Evolutionary conservation across 257 asterid genomes (phyloP).

Genomic region (Agastache rugosa): DNA sequence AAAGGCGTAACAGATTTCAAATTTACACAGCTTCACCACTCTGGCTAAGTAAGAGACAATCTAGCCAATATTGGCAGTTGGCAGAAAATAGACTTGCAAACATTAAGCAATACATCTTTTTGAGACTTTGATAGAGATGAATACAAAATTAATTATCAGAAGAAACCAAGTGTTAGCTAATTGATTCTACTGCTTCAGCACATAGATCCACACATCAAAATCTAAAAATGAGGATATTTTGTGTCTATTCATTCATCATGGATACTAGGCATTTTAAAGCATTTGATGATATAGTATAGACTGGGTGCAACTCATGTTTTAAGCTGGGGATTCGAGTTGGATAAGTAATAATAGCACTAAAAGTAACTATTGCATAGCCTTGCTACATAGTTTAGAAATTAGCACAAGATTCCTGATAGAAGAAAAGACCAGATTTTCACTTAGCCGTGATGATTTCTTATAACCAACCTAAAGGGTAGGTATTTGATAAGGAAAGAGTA

Average conservation of each 20-base stretch:
- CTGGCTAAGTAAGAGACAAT: constrained; percentile 25
- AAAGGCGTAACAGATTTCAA: constrained; percentile 10
- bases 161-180: not conserved
- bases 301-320: not conserved
- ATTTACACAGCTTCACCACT: constrained; percentile 15
- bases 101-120: constrained; percentile 4
- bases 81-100: constrained; percentile 17
- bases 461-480: not conserved
- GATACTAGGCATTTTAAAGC: constrained; percentile 4
- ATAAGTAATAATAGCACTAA: constrained; percentile 16
- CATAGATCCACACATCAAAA: constrained; percentile 3
- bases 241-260: constrained; percentile 7
- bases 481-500: not conserved
- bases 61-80: not conserved
- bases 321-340: not conserved
- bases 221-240: constrained; percentile 1
- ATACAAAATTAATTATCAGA: not conserved
- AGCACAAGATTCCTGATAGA: constrained; percentile 5
- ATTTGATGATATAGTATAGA: constrained; percentile 18
- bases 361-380: not conserved
- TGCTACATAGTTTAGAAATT: not conserved
- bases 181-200: constrained; percentile 6
- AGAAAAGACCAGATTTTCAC: constrained; percentile 9
- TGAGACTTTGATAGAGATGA: not conserved
- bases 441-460: not conserved